A percentile compares a stretch with the other conserved stretches of the same genome.
Evolutionary conservation across 2,329 filamentous ascomycete genomes (phyloP).

Genomic region (Fusarium subtropicale): DNA sequence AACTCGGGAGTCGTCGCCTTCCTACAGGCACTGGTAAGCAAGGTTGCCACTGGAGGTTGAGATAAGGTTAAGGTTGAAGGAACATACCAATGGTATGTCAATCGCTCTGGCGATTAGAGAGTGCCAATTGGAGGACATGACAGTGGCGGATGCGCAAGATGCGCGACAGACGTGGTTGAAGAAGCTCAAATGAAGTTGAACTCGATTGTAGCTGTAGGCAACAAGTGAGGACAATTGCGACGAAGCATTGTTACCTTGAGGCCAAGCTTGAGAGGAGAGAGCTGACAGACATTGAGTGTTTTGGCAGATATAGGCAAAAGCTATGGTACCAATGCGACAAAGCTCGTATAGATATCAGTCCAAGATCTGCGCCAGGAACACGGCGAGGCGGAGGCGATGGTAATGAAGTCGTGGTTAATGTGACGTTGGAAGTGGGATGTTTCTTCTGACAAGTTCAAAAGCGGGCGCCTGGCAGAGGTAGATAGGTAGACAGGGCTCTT

Average conservation of each 20-base stretch:
- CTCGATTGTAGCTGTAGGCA: neutral
- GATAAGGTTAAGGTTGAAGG: conserved; percentile 7
- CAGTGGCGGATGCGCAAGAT: neutral
- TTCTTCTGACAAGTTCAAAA: conserved; percentile 13
- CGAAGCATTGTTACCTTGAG: conserved; percentile 34
- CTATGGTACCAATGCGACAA: neutral
- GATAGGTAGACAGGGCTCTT: conserved; percentile 7
- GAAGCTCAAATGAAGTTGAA: neutral
- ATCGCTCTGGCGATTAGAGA: conserved; percentile 29
- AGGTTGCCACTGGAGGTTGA: neutral
- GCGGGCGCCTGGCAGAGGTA: neutral
- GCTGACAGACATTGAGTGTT: conserved; percentile 17
- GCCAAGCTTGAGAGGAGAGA: neutral
- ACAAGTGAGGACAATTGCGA: conserved; percentile 13
- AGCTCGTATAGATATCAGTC: neutral
- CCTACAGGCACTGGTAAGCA: conserved; percentile 19
- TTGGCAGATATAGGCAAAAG: neutral
- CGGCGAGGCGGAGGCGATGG: neutral
- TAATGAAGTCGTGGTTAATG: conserved; percentile 18
- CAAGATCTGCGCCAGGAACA: neutral
- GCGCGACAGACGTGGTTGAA: neutral
- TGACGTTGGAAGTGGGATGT: conserved; percentile 34
- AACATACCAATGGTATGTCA: conserved; percentile 32
- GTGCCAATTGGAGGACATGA: conserved; percentile 30
- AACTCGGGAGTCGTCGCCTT: conserved; percentile 50